Evolutionary conservation across 1,139 yeast species (phyloP).

Genomic region (Hemisphaericaspora xylofermentans): DNA sequence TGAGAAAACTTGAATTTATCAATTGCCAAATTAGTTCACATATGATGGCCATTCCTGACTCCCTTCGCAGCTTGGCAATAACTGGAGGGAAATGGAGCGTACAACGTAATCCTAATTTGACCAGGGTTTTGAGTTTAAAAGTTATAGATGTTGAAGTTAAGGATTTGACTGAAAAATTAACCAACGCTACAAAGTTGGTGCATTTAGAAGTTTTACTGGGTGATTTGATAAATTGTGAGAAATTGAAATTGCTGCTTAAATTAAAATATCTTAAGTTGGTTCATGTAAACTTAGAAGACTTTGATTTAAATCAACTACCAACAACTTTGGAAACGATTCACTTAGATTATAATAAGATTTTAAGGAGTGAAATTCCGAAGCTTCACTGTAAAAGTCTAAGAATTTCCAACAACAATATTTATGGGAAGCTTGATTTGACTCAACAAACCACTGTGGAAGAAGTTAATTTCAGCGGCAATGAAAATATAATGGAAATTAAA

Average conservation of each 20-base stretch:
- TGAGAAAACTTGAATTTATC: slow-evolving; percentile 13
- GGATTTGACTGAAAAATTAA: slow-evolving; percentile 13
- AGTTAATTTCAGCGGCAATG: slow-evolving; percentile 8
- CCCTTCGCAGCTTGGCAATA: slow-evolving; percentile 11
- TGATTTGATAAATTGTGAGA: background rate
- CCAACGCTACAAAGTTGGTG: slow-evolving; percentile 8
- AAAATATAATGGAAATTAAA: slow-evolving; percentile 3
- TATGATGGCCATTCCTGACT: slow-evolving; percentile 13
- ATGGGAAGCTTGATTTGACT: slow-evolving; percentile 6
- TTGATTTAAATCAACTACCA: slow-evolving; percentile 4
- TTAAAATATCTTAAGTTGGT: slow-evolving; percentile 10
- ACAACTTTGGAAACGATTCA: slow-evolving; percentile 1
- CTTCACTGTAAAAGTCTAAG: slow-evolving; percentile 6
- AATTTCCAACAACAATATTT: slow-evolving; percentile 8
- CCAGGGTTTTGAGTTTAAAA: slow-evolving; percentile 10
- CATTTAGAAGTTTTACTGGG: slow-evolving; percentile 9
- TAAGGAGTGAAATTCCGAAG: slow-evolving; percentile 1
- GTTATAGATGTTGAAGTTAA: slow-evolving; percentile 11
- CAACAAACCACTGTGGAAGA: slow-evolving; percentile 4
- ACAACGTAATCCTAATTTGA: slow-evolving; percentile 10
- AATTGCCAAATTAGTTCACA: slow-evolving; percentile 13
- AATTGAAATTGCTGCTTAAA: slow-evolving; percentile 7
- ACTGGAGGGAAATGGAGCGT: slow-evolving; percentile 13
- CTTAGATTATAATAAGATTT: slow-evolving; percentile 4
- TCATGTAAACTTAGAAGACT: slow-evolving; percentile 10